Base-by-base conservation (phyloP, 495 filamentous ascomycete genomes). In the Parathielavia hyrcaniae region DNA sequence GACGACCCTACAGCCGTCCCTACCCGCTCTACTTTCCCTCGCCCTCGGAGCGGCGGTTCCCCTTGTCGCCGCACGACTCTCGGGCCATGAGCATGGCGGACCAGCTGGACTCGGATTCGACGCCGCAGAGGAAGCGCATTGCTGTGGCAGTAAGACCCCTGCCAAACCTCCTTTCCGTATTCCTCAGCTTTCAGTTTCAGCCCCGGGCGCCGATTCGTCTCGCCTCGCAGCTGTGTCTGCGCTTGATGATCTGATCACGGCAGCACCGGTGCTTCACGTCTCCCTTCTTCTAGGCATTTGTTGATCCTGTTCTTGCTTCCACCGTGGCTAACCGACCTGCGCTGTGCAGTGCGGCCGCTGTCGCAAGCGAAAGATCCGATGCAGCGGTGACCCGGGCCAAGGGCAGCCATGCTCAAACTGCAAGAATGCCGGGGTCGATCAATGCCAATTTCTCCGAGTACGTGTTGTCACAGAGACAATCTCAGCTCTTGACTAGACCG, bases 321-420 rank as follows among this genome's bases (percentile, higher is more conserved):
- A 32, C 17, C 8, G 5, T 17, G 3, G 48, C 61, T 67, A 50
- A 59, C 55, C 23, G 4, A 2, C 16, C 1, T 44, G 17, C 16
- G 32, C 10, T 54, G 19, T 39, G 11, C 60, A 97, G 93, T 98
- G 93, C 71, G 82, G 81, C 32, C 84, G 93, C 59, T 98, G 93
- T 68, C 85, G 93, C 50, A 91, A 91, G 70, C 81, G 93, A 52
- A 98, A 98, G 77, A 98, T 98, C 65, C 87, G 90, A 68, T 98
- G 93, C 75, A 96, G 88, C 59, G 93, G 92, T 35, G 91, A 97
- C 69, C 77, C 78, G 6, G 86, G 85, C 26, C 80, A 88, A 67
- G 87, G 85, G 11, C 75, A 76, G 22, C 88, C 88, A 32, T 98
- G 93, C 67, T 72, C 79, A 16, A 95, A 91, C 71, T 98, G 93